Conservation (phyloP, 305 asterid genomes). For the Solanum hybrid region DNA sequence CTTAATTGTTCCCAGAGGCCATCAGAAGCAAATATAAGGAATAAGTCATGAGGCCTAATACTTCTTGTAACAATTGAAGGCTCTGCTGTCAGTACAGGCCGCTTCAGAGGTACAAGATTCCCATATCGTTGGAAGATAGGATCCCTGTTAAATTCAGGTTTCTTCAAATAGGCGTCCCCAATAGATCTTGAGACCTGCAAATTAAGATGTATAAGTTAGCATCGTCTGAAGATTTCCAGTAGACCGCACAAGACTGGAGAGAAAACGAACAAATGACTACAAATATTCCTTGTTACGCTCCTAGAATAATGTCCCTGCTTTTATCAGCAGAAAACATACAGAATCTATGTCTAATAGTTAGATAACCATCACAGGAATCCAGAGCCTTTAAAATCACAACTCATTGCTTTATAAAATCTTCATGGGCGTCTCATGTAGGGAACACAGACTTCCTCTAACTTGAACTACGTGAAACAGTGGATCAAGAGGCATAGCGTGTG, state of each 20-base stretch:
- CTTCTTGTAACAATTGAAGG: conserved; percentile 76
- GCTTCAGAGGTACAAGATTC: conserved; percentile 58
- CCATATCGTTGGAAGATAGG: conserved; percentile 58
- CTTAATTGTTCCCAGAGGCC: conserved; percentile 96
- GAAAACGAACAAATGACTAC: background rate
- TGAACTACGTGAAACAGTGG: conserved; percentile 59
- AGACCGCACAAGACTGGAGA: background rate
- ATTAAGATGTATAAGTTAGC: background rate
- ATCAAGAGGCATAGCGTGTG: conserved; percentile 55
- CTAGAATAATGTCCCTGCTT: conserved; percentile 31
- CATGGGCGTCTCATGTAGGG: conserved; percentile 50
- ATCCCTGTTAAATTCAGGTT: conserved; percentile 73
- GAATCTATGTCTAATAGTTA: conserved; percentile 28
- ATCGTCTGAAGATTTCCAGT: background rate
- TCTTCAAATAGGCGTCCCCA: conserved; percentile 86
- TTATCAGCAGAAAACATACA: conserved; percentile 27
- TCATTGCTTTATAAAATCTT: conserved; percentile 35
- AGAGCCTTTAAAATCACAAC: conserved; percentile 38
- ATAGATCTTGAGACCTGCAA: conserved; percentile 94
- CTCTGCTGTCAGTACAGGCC: conserved; percentile 75
- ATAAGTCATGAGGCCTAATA: conserved; percentile 69
- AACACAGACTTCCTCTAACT: conserved; percentile 40
- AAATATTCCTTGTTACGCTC: conserved; percentile 12
- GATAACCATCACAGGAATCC: conserved; percentile 21
- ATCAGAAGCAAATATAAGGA: conserved; percentile 89